phyloP scores from a whole-genome alignment of 768 basidiomycete species.

The Lentinula raphanica region DNA sequence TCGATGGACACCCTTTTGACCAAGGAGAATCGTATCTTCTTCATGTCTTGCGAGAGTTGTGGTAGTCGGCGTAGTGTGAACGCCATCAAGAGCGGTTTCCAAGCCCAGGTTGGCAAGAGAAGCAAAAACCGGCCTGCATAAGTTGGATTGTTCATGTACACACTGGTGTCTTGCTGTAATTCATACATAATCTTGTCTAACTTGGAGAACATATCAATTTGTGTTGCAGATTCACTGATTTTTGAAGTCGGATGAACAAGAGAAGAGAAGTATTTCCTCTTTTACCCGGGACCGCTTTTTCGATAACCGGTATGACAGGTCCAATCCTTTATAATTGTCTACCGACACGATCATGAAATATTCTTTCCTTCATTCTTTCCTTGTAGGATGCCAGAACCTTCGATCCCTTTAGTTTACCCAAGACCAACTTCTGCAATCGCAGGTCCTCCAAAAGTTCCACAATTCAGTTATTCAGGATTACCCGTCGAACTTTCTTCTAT shows the following conservation, averaged over 20 bases:
- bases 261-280: not conserved
- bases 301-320: not conserved
- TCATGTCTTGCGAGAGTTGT: conserved; percentile 91
- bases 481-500: not conserved
- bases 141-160: not conserved
- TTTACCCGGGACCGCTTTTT: not conserved
- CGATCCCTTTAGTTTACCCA: not conserved
- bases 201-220: too few relatives aligned
- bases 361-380: not conserved
- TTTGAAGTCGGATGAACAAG: not conserved
- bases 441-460: not conserved
- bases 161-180: too few relatives aligned
- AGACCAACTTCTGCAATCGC: not conserved
- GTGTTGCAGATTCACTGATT: too few relatives aligned
- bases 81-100: conserved; percentile 97
- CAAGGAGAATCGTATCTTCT: conserved; percentile 99
- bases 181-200: too few relatives aligned
- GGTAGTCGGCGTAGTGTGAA: conserved; percentile 89
- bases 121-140: conserved; percentile 60
- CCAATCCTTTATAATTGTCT: not conserved
- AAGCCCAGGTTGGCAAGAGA: conserved; percentile 89
- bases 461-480: not conserved
- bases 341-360: not conserved
- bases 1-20: conserved; percentile 94
- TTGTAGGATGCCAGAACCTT: not conserved